Conservation (phyloP, 306 rosid species). For the Trifolium fragiferum region DNA sequence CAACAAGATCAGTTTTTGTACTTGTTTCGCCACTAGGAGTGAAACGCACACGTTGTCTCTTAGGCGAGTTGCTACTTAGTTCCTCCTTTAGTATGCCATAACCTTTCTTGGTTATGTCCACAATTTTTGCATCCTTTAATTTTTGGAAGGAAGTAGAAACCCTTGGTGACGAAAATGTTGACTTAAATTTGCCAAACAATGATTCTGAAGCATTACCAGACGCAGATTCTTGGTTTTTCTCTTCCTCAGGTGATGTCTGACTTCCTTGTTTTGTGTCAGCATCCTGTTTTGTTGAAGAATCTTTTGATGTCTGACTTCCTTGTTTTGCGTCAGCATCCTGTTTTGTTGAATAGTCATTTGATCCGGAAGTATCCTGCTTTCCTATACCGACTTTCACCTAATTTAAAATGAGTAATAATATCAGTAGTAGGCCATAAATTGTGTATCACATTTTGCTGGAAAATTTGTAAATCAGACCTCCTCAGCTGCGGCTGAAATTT, state of each 20-base stretch:
- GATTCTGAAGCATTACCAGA: slow-evolving; percentile 63
- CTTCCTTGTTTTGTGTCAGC: slow-evolving; percentile 55
- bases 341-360: slow-evolving; percentile 57
- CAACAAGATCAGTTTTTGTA: slow-evolving; percentile 69
- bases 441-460: slow-evolving; percentile 21
- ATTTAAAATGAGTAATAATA: slow-evolving; percentile 38
- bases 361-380: slow-evolving; percentile 64
- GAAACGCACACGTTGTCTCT: slow-evolving; percentile 63
- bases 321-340: slow-evolving; percentile 55
- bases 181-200: slow-evolving; percentile 72
- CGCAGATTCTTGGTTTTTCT: slow-evolving; percentile 50
- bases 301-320: slow-evolving; percentile 51
- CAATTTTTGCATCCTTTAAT: slow-evolving; percentile 71
- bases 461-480: slow-evolving; percentile 61
- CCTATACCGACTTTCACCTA: slow-evolving; percentile 86
- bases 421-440: slow-evolving; percentile 19
- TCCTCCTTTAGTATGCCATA: slow-evolving; percentile 83
- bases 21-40: slow-evolving; percentile 66
- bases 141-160: slow-evolving; percentile 70
- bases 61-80: slow-evolving; percentile 62
- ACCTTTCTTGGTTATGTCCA: slow-evolving; percentile 76
- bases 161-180: slow-evolving; percentile 62
- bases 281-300: slow-evolving; percentile 55
- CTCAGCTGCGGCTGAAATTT: slow-evolving; percentile 80
- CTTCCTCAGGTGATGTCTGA: slow-evolving; percentile 54